These are phyloP conservation scores for Lentinula aciculospora DNA, from an alignment of 768 basidiomycete genomes.

Conservation along the genomic window DNA sequence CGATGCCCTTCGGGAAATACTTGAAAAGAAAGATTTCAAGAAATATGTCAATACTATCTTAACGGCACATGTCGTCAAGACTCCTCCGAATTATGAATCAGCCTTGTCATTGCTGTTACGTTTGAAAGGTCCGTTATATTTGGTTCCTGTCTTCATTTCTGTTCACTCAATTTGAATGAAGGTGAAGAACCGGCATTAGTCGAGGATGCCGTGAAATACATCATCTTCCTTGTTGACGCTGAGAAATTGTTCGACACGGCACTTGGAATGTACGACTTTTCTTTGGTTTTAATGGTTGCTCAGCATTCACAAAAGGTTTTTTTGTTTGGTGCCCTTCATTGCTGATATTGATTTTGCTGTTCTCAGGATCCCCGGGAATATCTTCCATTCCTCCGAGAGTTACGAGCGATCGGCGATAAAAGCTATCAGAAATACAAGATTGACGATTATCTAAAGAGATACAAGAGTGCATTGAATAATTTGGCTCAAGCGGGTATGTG, in stretches of 20 bases:
- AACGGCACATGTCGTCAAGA: conserved; percentile 90
- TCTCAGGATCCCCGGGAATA: conserved; percentile 94
- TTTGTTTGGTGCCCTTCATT: not conserved
- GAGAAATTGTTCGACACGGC: conserved; percentile 90
- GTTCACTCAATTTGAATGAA: conserved; percentile 22
- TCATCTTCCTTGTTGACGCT: conserved; percentile 96
- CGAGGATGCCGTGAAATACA: conserved; percentile 96
- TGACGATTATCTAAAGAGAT: conserved; percentile 83
- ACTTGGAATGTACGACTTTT: conserved; percentile 98
- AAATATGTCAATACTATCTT: conserved; percentile 88
- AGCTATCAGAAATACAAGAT: conserved; percentile 87
- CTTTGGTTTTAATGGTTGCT: conserved; percentile 90
- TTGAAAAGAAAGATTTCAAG: conserved; percentile 67
- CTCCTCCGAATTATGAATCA: conserved; percentile 86
- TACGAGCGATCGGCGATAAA: conserved; percentile 64
- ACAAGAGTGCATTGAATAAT: conserved; percentile 69
- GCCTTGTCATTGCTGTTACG: conserved; percentile 70
- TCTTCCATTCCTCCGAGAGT: conserved; percentile 90
- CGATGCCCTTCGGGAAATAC: conserved; percentile 64
- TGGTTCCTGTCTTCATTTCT: conserved; percentile 5
- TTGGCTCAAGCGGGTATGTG: conserved; percentile 64
- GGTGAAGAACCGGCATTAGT: conserved; percentile 65
- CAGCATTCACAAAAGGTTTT: conserved; percentile 93
- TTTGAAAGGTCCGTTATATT: conserved; percentile 57
- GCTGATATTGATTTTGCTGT: conserved; percentile 3